Evolutionary conservation across 2,329 filamentous ascomycete species (phyloP), one percentile per base, ranked within the genome.

Genomic region (Emydomyces testavorans): DNA sequence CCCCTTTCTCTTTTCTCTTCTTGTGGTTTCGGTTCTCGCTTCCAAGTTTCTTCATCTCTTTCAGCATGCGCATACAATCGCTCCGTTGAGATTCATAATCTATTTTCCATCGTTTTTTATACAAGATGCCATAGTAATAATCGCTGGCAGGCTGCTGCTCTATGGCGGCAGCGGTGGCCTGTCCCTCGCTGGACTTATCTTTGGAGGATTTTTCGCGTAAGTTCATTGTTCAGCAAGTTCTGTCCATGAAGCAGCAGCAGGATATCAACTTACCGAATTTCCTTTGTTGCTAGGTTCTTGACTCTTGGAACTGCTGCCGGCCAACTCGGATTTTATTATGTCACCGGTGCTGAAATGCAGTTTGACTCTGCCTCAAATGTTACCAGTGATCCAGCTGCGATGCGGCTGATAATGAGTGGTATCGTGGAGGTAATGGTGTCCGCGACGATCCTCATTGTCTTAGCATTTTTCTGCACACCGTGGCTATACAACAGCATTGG

Each of bases 31-130:
- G 10, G 41, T 59, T 11, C 35, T 57, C 21, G 51, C 57, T 10
- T 56, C 61, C 7, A 63, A 63, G 48, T 43, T 53, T 6, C 50
- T 61, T 7, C 57, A 62, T 54, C 41, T 63, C 2, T 49, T 58
- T 15, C 59, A 56, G 28, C 59, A 63, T 55, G 52, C 40, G 6
- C 37, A 49, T 26, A 58, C 56, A 1, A 51, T 63, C 36, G 53
- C 55, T 16, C 35, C 24, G 4, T 20, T 49, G 13, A 48, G 46
- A 24, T 56, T 63, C 28, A 50, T 57, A 8, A 42, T 62, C 10
- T 63, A 60, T 26, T 55, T 62, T n/a, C 57, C 58, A 5, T 61
- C 61, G 2, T 58, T 63, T 29, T 62, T 62, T 47, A 49, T 62
- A 2, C 50, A 57, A 10, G 61, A 63, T 50, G 45, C 43, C 2